Evolutionary conservation across 768 basidiomycete species (phyloP).

Genomic region (Boletus rubescentipes): DNA sequence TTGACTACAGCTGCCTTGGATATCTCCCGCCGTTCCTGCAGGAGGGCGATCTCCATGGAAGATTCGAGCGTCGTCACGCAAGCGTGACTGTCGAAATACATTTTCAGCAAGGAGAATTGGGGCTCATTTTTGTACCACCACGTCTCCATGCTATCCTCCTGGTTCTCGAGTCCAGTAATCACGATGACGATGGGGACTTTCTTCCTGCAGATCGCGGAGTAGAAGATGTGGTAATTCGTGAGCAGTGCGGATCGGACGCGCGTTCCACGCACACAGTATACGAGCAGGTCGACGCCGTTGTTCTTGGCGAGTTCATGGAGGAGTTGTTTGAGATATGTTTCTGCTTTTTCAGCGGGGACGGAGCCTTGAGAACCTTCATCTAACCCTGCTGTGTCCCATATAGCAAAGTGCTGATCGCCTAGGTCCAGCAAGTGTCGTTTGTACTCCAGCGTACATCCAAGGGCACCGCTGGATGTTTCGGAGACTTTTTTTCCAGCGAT

Average conservation of each 20-base stretch:
- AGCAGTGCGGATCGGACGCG: conserved; percentile 34
- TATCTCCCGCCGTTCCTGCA: conserved; percentile 20
- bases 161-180: conserved; percentile 43
- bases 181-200: conserved; percentile 41
- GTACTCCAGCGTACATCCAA: conserved; percentile 37
- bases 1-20: conserved; percentile 23
- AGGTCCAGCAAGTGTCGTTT: conserved; percentile 24
- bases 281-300: conserved; percentile 39
- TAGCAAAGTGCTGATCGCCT: conserved; percentile 12
- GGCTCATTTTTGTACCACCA: conserved; percentile 32
- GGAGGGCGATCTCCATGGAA: conserved; percentile 4
- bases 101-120: conserved; percentile 23
- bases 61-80: conserved; percentile 33
- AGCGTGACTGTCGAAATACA: conserved; percentile 32
- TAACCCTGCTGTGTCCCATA: conserved; percentile 38
- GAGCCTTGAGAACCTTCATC: conserved; percentile 29
- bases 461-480: conserved; percentile 30
- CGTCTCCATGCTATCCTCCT: conserved; percentile 32
- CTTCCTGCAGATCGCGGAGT: conserved; percentile 39
- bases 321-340: conserved; percentile 33
- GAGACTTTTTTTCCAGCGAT: conserved; percentile 29
- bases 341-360: conserved; percentile 31
- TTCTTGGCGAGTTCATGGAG: conserved; percentile 35
- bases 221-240: conserved; percentile 41
- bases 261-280: conserved; percentile 42